Evolutionary conservation across 2,329 filamentous ascomycete species (phyloP), one percentile per base, ranked within the genome.

Genomic region (Beauveria sp.): DNA sequence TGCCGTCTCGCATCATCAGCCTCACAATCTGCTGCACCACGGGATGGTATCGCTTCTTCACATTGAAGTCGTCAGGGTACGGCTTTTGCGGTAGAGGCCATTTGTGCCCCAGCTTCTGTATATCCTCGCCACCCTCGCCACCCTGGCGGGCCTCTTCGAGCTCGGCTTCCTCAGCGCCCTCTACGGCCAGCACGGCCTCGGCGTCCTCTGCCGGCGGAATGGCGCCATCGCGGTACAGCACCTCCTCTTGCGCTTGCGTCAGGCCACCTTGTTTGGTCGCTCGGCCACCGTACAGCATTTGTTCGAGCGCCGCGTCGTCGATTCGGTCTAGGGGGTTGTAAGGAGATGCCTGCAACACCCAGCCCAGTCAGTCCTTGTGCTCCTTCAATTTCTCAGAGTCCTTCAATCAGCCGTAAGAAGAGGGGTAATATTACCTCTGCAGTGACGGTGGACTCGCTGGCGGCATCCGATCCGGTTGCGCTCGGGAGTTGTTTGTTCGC

Each of bases 1-100:
- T 96, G 68, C 95, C 95, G 75, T 98, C 85, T 68, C 81, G 81
- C 93, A 98, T 99, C 65, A 99, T 76, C 67, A 96, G 80, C 72
- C 92, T 93, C 20, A 92, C 96, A 68, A 98, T 81, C 78, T 97
- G 95, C 66, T 88, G 80, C 53, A 98, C 80, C 8, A 97, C 81
- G 1, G 90, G 86, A 71, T 97, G 89, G 72, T 98, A 96, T 69
- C 95, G 86, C 71, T 90, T 81, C 74, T 92, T 89, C 68, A 93
- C 77, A 75, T 75, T 90, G 81, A 70, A 79, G 34, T 78, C 69
- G 59, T 82, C 81, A 10, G 87, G 83, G 58, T 92, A 78, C 7
- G 88, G 86, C 61, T 87, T 76, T 42, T 80, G 77, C 1, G 92
- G 92, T 65, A 91, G 77, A 4, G 84, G 85, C 70, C 91, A 97